Evolutionary conservation across 306 rosid species (phyloP).

Genomic region (Dryas drummondii): DNA sequence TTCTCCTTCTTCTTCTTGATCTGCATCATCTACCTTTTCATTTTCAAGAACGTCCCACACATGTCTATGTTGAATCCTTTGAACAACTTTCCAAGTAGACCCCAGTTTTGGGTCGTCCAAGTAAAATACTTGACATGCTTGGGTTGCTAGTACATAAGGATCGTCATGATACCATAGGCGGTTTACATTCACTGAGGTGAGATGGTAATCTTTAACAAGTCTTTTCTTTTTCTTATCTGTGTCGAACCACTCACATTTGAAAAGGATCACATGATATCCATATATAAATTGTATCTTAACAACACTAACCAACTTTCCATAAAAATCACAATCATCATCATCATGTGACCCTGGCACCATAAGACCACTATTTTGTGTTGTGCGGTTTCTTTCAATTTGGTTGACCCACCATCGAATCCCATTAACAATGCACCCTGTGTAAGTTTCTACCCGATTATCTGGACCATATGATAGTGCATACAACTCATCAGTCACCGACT

Average conservation of each 20-base stretch:
- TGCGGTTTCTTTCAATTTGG: neutral
- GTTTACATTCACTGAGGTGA: neutral
- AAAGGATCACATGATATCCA: neutral
- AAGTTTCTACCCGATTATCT: neutral
- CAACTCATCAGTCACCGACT: neutral
- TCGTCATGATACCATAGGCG: neutral
- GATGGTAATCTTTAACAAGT: neutral
- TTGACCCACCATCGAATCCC: neutral
- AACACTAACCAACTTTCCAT: neutral
- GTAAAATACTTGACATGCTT: conserved; percentile 10
- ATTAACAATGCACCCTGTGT: neutral
- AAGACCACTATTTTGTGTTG: neutral
- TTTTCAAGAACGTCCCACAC: neutral
- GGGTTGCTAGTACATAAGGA: neutral
- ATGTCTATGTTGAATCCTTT: neutral
- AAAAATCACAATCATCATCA: neutral
- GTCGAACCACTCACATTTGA: conserved; percentile 4
- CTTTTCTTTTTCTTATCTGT: neutral
- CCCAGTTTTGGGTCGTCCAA: neutral
- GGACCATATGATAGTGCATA: neutral
- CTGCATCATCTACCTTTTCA: neutral
- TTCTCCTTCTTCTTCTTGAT: neutral
- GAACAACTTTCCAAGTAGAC: neutral
- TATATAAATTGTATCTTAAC: neutral
- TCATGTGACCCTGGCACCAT: neutral